A percentile compares a stretch with the other conserved stretches of the same genome.
Conservation (phyloP, 768 basidiomycete genomes). For the Phanerochaete carnosa region DNA sequence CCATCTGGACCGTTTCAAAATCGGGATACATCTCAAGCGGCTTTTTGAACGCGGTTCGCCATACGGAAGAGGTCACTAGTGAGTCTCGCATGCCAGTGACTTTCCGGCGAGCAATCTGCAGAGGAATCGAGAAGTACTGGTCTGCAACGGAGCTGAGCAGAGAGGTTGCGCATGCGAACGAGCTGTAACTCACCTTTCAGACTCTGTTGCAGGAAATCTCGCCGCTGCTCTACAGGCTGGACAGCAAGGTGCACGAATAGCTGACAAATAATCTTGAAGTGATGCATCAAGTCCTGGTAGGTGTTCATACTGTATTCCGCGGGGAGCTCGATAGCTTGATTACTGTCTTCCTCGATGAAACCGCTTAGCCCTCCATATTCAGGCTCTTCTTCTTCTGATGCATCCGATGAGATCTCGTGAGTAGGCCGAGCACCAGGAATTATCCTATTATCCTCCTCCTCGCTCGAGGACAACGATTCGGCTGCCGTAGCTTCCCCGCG, state of each 20-base stretch:
- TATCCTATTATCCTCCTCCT: slow-evolving; percentile 12
- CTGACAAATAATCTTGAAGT: slow-evolving; percentile 88
- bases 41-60: slow-evolving; percentile 68
- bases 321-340: slow-evolving; percentile 49
- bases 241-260: slow-evolving; percentile 83
- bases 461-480: slow-evolving; percentile 26
- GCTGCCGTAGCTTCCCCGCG: slow-evolving; percentile 30
- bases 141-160: slow-evolving; percentile 36
- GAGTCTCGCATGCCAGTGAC: slow-evolving; percentile 69
- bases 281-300: slow-evolving; percentile 70
- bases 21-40: slow-evolving; percentile 64
- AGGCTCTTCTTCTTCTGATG: slow-evolving; percentile 24
- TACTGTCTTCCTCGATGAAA: slow-evolving; percentile 67
- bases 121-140: slow-evolving; percentile 72
- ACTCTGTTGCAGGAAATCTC: slow-evolving; percentile 49
- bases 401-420: slow-evolving; percentile 29
- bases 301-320: slow-evolving; percentile 77
- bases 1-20: slow-evolving; percentile 49
- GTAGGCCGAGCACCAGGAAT: slow-evolving; percentile 24
- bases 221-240: slow-evolving; percentile 46
- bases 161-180: background rate
- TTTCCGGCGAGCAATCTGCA: slow-evolving; percentile 65
- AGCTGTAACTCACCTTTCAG: slow-evolving; percentile 41
- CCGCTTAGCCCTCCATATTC: slow-evolving; percentile 28
- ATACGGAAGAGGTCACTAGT: slow-evolving; percentile 80